Base-by-base conservation (phyloP, 345 rosid genomes). In the Adansonia digitata region DNA sequence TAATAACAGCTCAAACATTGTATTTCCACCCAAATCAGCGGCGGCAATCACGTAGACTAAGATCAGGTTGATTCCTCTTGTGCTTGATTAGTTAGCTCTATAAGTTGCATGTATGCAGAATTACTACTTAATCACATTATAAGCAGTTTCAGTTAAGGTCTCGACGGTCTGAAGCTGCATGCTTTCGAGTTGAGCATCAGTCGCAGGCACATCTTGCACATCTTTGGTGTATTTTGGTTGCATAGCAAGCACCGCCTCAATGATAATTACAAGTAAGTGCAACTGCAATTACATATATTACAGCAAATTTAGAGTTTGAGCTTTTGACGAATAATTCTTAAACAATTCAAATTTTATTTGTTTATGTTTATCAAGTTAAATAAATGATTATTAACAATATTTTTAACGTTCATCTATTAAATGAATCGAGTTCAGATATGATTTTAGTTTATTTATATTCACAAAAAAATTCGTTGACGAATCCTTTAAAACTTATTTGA, bases 261-360 rank as follows among this genome's bases (percentile, higher is more conserved):
- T 61, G 66, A 31, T 61, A 34, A 8, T 61, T 17, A 61, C 42
- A 61, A 61, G 66, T 61, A 61, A 61, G 66, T 61, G 35, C 17
- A 31, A 22, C 14, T 8, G 14, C 13, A 53, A 20, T 53, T 2
- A 10, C 26, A 53, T 53, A 2, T 53, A 53, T 40, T 11, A 40
- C 43, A 40, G 10, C 43, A 39, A 0, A n/a, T n/a, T n/a, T n/a
- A n/a, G n/a, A n/a, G n/a, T n/a, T n/a, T n/a, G n/a, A n/a, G n/a
- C n/a, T n/a, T n/a, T n/a, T n/a, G n/a, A n/a, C n/a, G n/a, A n/a
- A n/a, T n/a, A n/a, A n/a, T n/a, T n/a, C n/a, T n/a, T n/a, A n/a
- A n/a, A n/a, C n/a, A n/a, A n/a, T n/a, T n/a, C n/a, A n/a, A n/a
- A n/a, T n/a, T n/a, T n/a, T n/a, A n/a, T n/a, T n/a, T n/a, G n/a